Evolutionary conservation across 176 grass and related monocot species (phyloP).

Genomic region (Melocanna baccifera): DNA sequence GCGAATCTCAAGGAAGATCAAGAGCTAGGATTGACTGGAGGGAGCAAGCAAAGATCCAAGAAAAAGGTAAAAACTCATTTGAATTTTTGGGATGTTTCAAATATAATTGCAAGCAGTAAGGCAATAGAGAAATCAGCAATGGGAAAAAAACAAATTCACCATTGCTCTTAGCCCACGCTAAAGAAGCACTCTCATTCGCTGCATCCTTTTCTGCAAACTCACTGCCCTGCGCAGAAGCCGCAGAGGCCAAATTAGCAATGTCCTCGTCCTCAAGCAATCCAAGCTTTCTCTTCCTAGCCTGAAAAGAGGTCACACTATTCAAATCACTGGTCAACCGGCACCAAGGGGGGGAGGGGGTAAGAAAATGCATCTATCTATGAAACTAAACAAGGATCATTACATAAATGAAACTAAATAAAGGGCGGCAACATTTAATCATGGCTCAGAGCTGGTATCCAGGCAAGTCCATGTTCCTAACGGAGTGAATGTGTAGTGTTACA

Average conservation of each 20-base stretch:
- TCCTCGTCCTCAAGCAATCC: constrained; percentile 65
- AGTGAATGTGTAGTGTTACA: neutral
- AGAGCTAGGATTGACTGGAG: too few relatives aligned
- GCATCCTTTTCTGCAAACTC: constrained; percentile 43
- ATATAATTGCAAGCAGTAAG: neutral
- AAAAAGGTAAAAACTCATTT: too few relatives aligned
- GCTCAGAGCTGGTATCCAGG: neutral
- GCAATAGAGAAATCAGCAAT: neutral
- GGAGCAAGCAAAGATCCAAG: too few relatives aligned
- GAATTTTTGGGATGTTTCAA: too few relatives aligned
- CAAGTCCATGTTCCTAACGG: neutral
- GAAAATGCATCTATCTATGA: neutral
- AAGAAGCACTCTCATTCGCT: constrained; percentile 33
- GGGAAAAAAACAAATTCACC: constrained; percentile 40
- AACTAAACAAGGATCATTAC: neutral
- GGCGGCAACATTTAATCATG: neutral
- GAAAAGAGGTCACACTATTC: neutral
- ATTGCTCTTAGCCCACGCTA: constrained; percentile 46
- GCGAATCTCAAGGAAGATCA: too few relatives aligned
- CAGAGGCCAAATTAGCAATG: constrained; percentile 47
- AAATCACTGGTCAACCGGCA: neutral
- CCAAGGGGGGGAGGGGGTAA: neutral
- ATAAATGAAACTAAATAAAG: constrained; percentile 3
- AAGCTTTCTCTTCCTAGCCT: constrained; percentile 85
- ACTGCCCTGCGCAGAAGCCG: constrained; percentile 42